Conservation (phyloP, 495 filamentous ascomycete genomes). For the Penicillium taxi region DNA sequence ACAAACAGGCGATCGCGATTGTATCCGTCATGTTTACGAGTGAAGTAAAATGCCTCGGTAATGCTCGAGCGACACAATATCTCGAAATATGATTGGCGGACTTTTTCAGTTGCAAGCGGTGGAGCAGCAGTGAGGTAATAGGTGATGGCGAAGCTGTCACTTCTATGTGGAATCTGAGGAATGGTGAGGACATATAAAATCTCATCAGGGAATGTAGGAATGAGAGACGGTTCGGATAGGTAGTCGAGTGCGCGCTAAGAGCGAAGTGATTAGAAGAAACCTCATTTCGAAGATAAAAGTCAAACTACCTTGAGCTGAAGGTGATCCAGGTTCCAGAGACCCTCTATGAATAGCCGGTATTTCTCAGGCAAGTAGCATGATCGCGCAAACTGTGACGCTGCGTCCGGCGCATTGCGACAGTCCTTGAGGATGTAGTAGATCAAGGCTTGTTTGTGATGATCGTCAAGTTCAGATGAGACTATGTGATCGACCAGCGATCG, state of each 20-base stretch:
- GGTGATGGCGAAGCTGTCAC: conserved; percentile 59
- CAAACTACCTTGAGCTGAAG: conserved; percentile 52
- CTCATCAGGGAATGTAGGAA: conserved; percentile 73
- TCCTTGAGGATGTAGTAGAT: conserved; percentile 77
- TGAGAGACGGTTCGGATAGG: conserved; percentile 66
- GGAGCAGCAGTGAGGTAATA: conserved; percentile 70
- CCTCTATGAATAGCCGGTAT: conserved; percentile 69
- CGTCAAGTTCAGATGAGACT: conserved; percentile 47
- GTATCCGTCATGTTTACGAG: conserved; percentile 52
- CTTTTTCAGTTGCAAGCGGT: conserved; percentile 48
- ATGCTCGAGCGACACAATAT: conserved; percentile 59
- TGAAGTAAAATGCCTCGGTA: conserved; percentile 66
- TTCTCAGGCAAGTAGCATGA: conserved; percentile 54
- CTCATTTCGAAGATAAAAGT: not conserved
- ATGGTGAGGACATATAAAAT: conserved; percentile 62
- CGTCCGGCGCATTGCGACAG: conserved; percentile 47
- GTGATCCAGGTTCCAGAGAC: conserved; percentile 72
- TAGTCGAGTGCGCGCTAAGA: conserved; percentile 57
- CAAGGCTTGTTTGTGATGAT: conserved; percentile 68
- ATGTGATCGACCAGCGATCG: conserved; percentile 58
- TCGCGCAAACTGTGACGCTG: conserved; percentile 44
- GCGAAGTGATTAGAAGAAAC: conserved; percentile 10
- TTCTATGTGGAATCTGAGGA: conserved; percentile 47
- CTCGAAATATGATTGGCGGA: conserved; percentile 55
- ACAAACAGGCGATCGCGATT: conserved; percentile 56